Evolutionary conservation across 2,329 filamentous ascomycete species (phyloP).

Genomic region (Pseudocercospora fijiensis): DNA sequence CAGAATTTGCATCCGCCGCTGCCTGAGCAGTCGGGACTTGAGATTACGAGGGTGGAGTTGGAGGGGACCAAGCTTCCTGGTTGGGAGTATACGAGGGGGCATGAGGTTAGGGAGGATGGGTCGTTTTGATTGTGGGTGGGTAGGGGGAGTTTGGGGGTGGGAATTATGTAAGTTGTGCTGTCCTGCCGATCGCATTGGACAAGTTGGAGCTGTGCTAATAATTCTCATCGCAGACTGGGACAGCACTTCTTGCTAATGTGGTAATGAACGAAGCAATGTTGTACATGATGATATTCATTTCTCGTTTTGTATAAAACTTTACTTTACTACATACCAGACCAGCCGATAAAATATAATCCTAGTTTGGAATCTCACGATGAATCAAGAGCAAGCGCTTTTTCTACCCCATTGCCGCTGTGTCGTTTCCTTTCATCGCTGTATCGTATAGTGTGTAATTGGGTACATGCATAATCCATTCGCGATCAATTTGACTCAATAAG

Average conservation of each 20-base stretch:
- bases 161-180: not conserved
- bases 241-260: not conserved
- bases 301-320: not conserved
- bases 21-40: not conserved
- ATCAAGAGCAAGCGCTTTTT: not conserved
- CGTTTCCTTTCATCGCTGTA: conserved; percentile 2
- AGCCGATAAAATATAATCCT: not conserved
- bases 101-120: not conserved
- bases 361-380: not conserved
- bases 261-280: not conserved
- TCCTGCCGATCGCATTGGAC: not conserved
- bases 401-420: not conserved
- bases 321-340: no score
- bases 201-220: not conserved
- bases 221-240: not conserved
- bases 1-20: not conserved
- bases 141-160: not conserved
- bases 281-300: conserved; percentile 3
- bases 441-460: not conserved
- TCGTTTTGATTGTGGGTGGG: not conserved
- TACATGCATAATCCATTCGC: not conserved
- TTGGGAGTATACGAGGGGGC: conserved; percentile 4
- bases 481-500: conserved; percentile 9
- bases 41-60: conserved; percentile 3
- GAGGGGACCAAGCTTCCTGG: not conserved